Percentiles rank a stretch among this genome's conserved stretches.
Conservation (phyloP, 805 yeast species). For the Isabelozyma gotoi region DNA sequence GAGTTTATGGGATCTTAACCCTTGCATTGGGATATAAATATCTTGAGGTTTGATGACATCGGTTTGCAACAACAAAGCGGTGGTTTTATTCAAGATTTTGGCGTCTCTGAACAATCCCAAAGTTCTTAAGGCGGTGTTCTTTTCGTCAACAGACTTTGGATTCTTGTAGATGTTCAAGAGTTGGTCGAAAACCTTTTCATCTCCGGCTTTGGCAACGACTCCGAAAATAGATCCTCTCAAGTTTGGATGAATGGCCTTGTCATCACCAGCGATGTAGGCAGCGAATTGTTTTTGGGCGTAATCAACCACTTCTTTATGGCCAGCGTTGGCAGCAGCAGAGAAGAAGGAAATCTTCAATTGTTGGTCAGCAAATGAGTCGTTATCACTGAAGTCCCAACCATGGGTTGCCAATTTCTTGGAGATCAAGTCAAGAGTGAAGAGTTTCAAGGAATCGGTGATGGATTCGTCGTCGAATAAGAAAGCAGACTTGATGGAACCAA, state of each 20-base stretch:
- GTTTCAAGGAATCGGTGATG: conserved; percentile 47
- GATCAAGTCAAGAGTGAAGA: conserved; percentile 56
- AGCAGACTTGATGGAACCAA: conserved; percentile 49
- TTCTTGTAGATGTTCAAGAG: conserved; percentile 58
- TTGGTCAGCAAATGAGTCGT: conserved; percentile 60
- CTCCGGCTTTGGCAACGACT: conserved; percentile 67
- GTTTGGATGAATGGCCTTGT: conserved; percentile 70
- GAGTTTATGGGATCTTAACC: conserved; percentile 58
- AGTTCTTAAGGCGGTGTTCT: conserved; percentile 64
- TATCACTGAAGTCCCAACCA: conserved; percentile 63
- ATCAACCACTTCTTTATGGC: conserved; percentile 45
- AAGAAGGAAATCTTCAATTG: conserved; percentile 67
- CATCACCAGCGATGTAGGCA: conserved; percentile 59
- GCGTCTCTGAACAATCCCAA: conserved; percentile 63
- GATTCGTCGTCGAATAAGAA: conserved; percentile 54
- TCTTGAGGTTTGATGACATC: conserved; percentile 69
- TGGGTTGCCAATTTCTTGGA: conserved; percentile 50
- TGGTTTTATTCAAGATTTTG: conserved; percentile 54
- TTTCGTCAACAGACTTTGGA: conserved; percentile 65
- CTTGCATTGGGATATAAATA: conserved; percentile 73
- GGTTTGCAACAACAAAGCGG: conserved; percentile 51
- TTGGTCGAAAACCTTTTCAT: conserved; percentile 59
- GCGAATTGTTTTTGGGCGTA: conserved; percentile 52
- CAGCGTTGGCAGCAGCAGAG: conserved; percentile 55
- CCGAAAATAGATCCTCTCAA: conserved; percentile 64